Percentiles rank a stretch among this genome's conserved stretches.
phyloP scores from a whole-genome alignment of 192 early-diverging fungal species.

The Umbelopsis isabellina region DNA sequence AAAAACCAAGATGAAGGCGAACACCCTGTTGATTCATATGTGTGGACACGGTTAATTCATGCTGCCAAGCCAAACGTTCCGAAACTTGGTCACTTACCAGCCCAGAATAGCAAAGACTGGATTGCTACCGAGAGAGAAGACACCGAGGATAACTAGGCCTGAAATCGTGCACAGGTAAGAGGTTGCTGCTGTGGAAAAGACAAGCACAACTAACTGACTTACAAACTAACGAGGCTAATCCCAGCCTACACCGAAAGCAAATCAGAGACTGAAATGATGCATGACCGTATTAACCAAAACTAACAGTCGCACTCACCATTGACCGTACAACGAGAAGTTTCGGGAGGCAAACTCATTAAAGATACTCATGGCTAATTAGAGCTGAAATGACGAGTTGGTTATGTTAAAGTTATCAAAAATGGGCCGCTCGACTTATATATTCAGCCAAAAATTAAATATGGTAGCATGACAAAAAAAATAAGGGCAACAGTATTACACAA shows the following conservation, averaged over 20 bases:
- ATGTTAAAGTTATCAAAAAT: not conserved
- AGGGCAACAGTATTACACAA: not conserved
- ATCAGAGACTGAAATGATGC: not conserved
- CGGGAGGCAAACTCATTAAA: conserved; percentile 46
- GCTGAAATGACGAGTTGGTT: not conserved
- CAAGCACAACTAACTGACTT: conserved; percentile 18
- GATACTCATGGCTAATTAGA: conserved; percentile 38
- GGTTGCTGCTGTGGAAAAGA: not conserved
- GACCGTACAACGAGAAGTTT: conserved; percentile 54
- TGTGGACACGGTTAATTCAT: not conserved
- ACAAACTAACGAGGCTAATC: conserved; percentile 47
- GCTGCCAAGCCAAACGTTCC: not conserved
- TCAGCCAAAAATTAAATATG: not conserved
- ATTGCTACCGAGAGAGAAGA: conserved; percentile 34
- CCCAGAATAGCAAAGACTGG: conserved; percentile 43
- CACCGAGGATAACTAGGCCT: conserved; percentile 47
- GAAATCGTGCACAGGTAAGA: not conserved
- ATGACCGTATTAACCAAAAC: not conserved
- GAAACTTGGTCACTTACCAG: conserved; percentile 32
- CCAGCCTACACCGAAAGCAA: conserved; percentile 30
- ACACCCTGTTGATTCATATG: conserved; percentile 39
- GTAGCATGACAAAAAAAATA: not conserved
- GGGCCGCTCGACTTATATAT: too few relatives aligned
- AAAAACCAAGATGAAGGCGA: conserved; percentile 53
- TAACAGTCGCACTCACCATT: conserved; percentile 39